Percentiles rank a stretch among this genome's conserved stretches.
phyloP scores from a whole-genome alignment of 495 filamentous ascomycete species.

The Aspergillus bridgeri region DNA sequence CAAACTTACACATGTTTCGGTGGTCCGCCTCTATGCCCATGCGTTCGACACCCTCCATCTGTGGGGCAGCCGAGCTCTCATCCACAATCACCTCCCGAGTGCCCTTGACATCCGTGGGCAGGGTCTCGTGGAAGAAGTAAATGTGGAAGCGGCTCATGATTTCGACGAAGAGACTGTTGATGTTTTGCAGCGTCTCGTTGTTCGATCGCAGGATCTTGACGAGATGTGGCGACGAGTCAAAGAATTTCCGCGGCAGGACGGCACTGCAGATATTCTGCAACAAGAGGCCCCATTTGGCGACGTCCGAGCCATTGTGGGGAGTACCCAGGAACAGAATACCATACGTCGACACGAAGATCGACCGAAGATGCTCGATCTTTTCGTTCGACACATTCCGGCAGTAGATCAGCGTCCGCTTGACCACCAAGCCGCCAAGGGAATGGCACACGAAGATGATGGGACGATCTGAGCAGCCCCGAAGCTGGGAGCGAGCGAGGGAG shows the following conservation, averaged over 20 bases:
- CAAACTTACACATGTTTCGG: conserved; percentile 86
- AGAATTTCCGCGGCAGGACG: conserved; percentile 64
- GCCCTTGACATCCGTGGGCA: conserved; percentile 61
- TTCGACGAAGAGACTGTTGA: conserved; percentile 73
- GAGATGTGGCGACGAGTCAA: conserved; percentile 68
- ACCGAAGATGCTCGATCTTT: conserved; percentile 69
- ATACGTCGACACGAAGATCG: conserved; percentile 79
- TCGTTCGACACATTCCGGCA: conserved; percentile 61
- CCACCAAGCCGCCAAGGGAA: conserved; percentile 76
- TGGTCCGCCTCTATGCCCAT: conserved; percentile 82
- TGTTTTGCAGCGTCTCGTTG: conserved; percentile 76
- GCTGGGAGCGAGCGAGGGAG: conserved; percentile 26
- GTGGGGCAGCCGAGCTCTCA: conserved; percentile 68
- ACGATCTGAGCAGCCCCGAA: conserved; percentile 51
- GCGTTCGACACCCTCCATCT: conserved; percentile 68
- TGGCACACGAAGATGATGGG: conserved; percentile 87
- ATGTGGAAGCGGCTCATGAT: conserved; percentile 71
- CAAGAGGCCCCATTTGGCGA: conserved; percentile 72
- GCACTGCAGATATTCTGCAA: conserved; percentile 69
- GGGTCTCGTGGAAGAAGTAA: conserved; percentile 68
- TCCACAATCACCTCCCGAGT: conserved; percentile 66
- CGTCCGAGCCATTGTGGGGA: conserved; percentile 75
- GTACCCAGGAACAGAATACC: conserved; percentile 85
- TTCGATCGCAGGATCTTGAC: conserved; percentile 70
- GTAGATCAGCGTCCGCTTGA: conserved; percentile 68